phyloP scores from a whole-genome alignment of 2,329 filamentous ascomycete genomes.

The Ophiosphaerella narmari region DNA sequence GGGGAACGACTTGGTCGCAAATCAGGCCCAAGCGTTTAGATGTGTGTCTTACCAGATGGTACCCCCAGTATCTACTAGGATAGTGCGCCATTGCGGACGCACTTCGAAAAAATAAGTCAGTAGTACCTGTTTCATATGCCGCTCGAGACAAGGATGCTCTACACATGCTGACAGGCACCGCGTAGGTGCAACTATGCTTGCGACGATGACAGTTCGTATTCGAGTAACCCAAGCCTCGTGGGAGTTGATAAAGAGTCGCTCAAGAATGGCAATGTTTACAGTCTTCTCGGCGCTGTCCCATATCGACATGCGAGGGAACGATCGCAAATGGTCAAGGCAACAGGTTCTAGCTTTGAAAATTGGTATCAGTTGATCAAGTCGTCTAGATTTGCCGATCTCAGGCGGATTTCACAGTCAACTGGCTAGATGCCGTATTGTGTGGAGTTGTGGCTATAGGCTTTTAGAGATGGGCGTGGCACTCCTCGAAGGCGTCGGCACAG shows the following conservation, averaged over 20 bases:
- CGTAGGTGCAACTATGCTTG: constrained; percentile 13
- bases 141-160: constrained; percentile 28
- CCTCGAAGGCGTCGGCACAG: constrained; percentile 12
- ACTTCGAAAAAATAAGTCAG: constrained; percentile 23
- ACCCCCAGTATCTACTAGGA: constrained; percentile 13
- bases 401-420: too few species aligned
- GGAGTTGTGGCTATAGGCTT: constrained; percentile 1
- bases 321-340: not conserved
- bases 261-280: not conserved
- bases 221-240: constrained; percentile 30
- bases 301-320: not conserved
- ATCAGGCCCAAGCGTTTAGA: constrained; percentile 20
- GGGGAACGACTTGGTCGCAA: constrained; percentile 12
- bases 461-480: not conserved
- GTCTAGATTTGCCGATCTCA: too few species aligned
- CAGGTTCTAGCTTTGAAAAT: not conserved
- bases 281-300: too few species aligned
- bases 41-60: constrained; percentile 13
- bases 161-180: constrained; percentile 36
- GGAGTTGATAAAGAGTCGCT: constrained; percentile 8
- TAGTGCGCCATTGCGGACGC: constrained; percentile 22
- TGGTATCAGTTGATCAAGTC: too few species aligned
- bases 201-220: constrained; percentile 15
- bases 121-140: constrained; percentile 36
- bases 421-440: not conserved